A percentile compares a stretch with the other conserved stretches of the same genome.
phyloP scores from a whole-genome alignment of 1,284 basidiomycete species.

The Xerocomus amazonicus region DNA sequence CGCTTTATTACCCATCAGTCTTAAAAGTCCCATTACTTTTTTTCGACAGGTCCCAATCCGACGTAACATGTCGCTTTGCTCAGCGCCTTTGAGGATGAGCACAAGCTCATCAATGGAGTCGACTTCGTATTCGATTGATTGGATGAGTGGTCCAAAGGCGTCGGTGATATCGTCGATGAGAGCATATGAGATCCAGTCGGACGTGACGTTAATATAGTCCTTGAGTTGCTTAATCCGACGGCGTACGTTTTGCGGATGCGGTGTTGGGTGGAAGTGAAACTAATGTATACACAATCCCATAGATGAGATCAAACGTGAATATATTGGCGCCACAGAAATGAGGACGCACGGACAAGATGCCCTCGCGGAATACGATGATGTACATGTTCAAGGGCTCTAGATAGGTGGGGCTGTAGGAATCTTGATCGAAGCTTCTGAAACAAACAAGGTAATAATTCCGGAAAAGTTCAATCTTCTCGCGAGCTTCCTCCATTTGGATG shows the following conservation, averaged over 20 bases:
- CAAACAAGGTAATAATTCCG: conserved; percentile 99
- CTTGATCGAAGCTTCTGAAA: conserved; percentile 99
- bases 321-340: background rate
- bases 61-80: conserved; percentile 60
- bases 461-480: conserved; percentile 99
- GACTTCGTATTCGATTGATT: conserved; percentile 98
- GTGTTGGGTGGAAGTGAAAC: conserved; percentile 98
- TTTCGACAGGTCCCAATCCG: conserved; percentile 98
- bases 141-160: conserved; percentile 97
- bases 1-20: conserved; percentile 99
- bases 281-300: conserved; percentile 30
- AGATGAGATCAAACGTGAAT: background rate
- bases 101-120: conserved; percentile 99
- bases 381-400: conserved; percentile 99
- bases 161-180: conserved; percentile 99
- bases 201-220: conserved; percentile 98
- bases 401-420: conserved; percentile 95
- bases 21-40: conserved; percentile 97
- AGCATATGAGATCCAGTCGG: conserved; percentile 99
- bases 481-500: conserved; percentile 98
- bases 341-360: conserved; percentile 80
- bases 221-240: conserved; percentile 98
- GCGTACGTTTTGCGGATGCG: conserved; percentile 97
- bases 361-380: conserved; percentile 98
- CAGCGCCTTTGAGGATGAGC: conserved; percentile 82